Conservation (phyloP, 2,329 filamentous ascomycete species). For the Aspergillus puulaauensis region DNA sequence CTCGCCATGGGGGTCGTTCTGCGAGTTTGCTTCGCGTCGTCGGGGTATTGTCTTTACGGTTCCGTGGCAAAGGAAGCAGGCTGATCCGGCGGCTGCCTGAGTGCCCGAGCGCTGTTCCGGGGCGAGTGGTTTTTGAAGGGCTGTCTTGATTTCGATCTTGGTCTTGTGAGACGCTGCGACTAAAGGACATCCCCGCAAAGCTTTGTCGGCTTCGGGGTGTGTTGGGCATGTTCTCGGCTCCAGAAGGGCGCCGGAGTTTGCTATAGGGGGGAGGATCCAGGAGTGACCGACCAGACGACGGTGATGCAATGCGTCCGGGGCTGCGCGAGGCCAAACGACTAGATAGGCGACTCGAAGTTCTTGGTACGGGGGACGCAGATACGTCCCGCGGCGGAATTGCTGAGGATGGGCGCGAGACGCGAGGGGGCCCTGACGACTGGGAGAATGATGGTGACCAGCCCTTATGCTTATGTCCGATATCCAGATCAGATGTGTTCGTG, state of each 20-base stretch:
- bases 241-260: constrained; percentile 34
- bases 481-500: constrained; percentile 65
- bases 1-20: constrained; percentile 38
- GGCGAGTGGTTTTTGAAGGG: constrained; percentile 33
- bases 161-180: constrained; percentile 26
- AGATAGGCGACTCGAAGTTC: constrained; percentile 36
- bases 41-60: constrained; percentile 29
- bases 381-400: constrained; percentile 44
- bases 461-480: constrained; percentile 68
- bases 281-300: constrained; percentile 26
- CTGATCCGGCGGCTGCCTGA: constrained; percentile 38
- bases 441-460: constrained; percentile 58
- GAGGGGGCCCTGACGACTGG: constrained; percentile 32
- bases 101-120: constrained; percentile 42
- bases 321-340: constrained; percentile 34
- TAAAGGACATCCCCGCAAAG: constrained; percentile 35
- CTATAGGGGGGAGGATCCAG: constrained; percentile 45
- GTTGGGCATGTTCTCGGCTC: constrained; percentile 22
- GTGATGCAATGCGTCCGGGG: constrained; percentile 28
- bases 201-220: constrained; percentile 40
- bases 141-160: constrained; percentile 20
- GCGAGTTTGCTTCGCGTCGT: constrained; percentile 25
- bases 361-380: constrained; percentile 41
- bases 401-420: constrained; percentile 38
- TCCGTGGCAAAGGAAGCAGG: constrained; percentile 40